These are phyloP conservation scores for Chenopodium formosanum DNA, from an alignment of 148 eudicot species.

Conservation along the genomic window DNA sequence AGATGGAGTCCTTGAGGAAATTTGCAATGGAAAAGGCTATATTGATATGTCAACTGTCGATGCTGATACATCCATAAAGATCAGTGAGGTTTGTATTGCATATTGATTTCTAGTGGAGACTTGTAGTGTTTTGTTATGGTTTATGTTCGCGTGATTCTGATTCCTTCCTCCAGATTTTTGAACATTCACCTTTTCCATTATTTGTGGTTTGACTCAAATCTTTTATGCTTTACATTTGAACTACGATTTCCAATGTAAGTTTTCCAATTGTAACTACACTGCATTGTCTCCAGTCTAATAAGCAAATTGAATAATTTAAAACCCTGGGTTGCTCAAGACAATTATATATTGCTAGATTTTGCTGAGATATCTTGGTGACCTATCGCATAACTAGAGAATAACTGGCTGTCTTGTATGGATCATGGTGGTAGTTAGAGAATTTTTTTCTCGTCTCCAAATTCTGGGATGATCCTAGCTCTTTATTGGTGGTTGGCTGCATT, in stretches of 20 bases:
- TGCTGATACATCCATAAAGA: slow-evolving; percentile 84
- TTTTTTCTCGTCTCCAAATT: background rate
- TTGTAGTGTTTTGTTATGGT: background rate
- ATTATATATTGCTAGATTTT: background rate
- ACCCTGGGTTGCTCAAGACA: background rate
- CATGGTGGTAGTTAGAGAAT: background rate
- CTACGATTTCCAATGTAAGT: background rate
- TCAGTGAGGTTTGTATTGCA: slow-evolving; percentile 61
- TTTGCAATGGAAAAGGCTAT: slow-evolving; percentile 73
- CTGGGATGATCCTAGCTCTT: background rate
- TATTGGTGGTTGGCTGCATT: background rate
- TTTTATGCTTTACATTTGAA: background rate
- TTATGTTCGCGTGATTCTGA: background rate
- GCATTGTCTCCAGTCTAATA: background rate
- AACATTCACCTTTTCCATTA: background rate
- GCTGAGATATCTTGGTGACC: background rate
- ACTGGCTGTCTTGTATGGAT: background rate
- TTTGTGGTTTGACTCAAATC: background rate
- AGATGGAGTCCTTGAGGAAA: slow-evolving; percentile 77
- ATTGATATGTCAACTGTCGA: slow-evolving; percentile 99
- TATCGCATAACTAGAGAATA: background rate
- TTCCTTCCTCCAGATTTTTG: background rate
- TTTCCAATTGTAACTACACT: background rate
- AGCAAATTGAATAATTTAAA: background rate
- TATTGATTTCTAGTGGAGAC: background rate